These are phyloP conservation scores for Rhododendron ovatum DNA, from an alignment of 148 eudicot genomes.

Conservation along the genomic window DNA sequence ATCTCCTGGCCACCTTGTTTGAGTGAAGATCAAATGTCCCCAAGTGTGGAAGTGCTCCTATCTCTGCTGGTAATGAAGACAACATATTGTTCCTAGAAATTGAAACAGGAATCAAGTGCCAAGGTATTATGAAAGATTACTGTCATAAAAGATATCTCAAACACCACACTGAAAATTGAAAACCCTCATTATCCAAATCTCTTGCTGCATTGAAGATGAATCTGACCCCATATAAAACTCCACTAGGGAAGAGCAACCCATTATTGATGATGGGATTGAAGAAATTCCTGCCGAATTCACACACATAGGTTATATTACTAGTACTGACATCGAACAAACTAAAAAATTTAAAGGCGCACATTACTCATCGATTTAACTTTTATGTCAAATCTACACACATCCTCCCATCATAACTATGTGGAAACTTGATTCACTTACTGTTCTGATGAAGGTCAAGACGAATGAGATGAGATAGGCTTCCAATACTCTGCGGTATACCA, in stretches of 20 bases:
- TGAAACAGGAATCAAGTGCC: conserved; percentile 5
- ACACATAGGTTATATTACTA: conserved; percentile 2
- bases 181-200: not conserved
- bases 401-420: not conserved
- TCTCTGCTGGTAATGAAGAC: conserved; percentile 64
- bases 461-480: conserved; percentile 74
- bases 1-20: conserved; percentile 56
- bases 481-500: conserved; percentile 74
- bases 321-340: conserved; percentile 2
- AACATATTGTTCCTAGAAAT: conserved; percentile 62
- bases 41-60: conserved; percentile 65
- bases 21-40: conserved; percentile 94
- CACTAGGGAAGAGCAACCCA: conserved; percentile 70
- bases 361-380: not conserved
- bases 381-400: not conserved
- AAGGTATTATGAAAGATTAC: not conserved
- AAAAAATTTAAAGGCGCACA: not conserved
- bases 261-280: conserved; percentile 82
- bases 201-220: conserved; percentile 4
- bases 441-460: conserved; percentile 89
- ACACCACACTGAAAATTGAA: not conserved
- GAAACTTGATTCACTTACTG: conserved; percentile 53
- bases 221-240: conserved; percentile 91
- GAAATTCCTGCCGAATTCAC: conserved; percentile 70
- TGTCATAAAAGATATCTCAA: not conserved